Conservation (phyloP, 768 basidiomycete species). For the Leccinum imitatum region DNA sequence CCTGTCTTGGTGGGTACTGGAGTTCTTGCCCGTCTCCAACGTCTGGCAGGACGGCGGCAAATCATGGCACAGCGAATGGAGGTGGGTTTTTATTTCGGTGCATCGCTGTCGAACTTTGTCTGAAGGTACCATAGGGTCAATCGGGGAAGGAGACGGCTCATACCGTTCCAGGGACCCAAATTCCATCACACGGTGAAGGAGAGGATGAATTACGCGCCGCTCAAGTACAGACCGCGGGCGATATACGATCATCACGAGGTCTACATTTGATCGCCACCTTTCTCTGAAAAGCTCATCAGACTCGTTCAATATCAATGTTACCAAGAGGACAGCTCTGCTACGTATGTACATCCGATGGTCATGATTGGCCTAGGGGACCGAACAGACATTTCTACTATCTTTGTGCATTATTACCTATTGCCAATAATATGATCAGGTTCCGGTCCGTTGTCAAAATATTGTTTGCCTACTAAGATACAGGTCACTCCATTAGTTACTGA, state of each 20-base stretch:
- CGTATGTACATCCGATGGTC: no score
- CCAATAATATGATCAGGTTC: no score
- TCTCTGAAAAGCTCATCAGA: no score
- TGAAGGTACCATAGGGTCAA: conserved; percentile 33
- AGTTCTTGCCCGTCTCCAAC: conserved; percentile 56
- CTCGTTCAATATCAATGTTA: no score
- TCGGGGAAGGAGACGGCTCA: conserved; percentile 56
- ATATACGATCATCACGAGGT: conserved; percentile 44
- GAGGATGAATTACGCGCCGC: conserved; percentile 46
- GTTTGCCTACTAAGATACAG: no score
- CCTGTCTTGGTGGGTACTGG: conserved; percentile 71
- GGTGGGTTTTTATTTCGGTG: conserved; percentile 43
- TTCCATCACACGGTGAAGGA: conserved; percentile 66
- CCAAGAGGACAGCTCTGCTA: no score
- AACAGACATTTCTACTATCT: no score
- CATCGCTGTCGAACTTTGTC: neutral
- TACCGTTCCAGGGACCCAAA: conserved; percentile 45
- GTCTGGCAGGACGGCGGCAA: conserved; percentile 57
- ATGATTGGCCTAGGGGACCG: no score
- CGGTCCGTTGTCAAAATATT: no score
- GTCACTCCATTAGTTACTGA: no score
- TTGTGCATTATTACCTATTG: neutral
- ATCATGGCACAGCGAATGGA: conserved; percentile 51
- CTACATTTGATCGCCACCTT: conserved; percentile 38
- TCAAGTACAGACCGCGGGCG: conserved; percentile 62